Base-by-base conservation (phyloP, 352 stramenopile genomes). In the Phytophthora quininea region DNA sequence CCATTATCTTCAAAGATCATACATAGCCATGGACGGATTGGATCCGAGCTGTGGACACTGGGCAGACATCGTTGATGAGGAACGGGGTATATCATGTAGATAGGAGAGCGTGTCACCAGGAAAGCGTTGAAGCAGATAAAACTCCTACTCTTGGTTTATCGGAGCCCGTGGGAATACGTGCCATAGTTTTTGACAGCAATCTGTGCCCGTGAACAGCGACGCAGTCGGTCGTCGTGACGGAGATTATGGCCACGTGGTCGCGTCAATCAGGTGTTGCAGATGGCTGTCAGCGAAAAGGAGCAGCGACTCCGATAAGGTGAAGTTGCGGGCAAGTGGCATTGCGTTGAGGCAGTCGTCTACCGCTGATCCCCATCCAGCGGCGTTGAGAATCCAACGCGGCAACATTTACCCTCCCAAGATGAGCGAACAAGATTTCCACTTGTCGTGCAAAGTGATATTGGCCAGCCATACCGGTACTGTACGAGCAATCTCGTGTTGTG, bases 241-340 rank as follows among this genome's bases (percentile, higher is more conserved):
- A 50, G 66, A 66, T 74, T 74, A 70, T 43, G 52, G 49, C 51
- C 58, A 55, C 32, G 12, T 6, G 4, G 11, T 2, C 14, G 43
- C 7, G 43, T 27, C 43, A 49, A 49, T 29, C 43, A 7, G 8
- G 43, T 24, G 19, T 24, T 24, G 43, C 43, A 49, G 29, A 49
- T 49, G 14, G 43, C 43, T 29, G 43, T 3, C 43, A 3, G 43
- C 9, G 43, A 49, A 49, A 49, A 49, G 43, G 43, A 49, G 43
- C 11, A 49, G 19, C 19, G 19, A 24, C 19, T 24, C 19, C 19
- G 19, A 24, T 24, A 24, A 24, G 19, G 19, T 24, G 19, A 24
- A 24, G 19, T 24, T 24, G 19, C 19, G 11, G 9, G 38, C 9
- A 46, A 45, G 30, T 52, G 31, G 40, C 30, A 29, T 11, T 33